Evolutionary conservation across 257 asterid genomes (phyloP), one percentile per base, ranked within the genome.

Genomic region (Phtheirospermum japonicum): DNA sequence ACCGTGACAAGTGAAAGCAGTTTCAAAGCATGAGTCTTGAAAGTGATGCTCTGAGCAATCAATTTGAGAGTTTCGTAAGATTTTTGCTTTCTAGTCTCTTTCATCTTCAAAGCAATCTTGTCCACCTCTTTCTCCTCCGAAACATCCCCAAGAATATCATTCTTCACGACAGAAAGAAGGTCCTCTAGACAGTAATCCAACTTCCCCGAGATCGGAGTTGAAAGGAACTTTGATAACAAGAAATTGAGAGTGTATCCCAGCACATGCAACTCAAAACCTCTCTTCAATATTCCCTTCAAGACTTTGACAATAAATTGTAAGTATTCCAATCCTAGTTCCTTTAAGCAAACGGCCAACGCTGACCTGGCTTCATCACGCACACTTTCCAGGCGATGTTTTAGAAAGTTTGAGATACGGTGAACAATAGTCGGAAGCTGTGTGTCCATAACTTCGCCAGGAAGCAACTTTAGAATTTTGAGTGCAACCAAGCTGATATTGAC

Each of bases 61-160:
- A 89, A 64, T 76, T 83, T 80, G 57, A 92, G 96, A 62, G 97
- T 89, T 64, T 89, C 96, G 52, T 69, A 87, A 49, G 99, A 92
- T 81, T 89, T 92, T 17, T 79, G 89, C 82, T 80, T 92, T 75
- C 86, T 85, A 42, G 97, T 89, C 77, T 92, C 99, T 75, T 92
- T 89, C 99, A 89, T 89, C 64, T 86, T 92, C 37, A 91, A 85
- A 83, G 99, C 96, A 75, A 89, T 75, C 79, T 89, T 92, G 17
- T 92, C 99, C 60, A 89, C 99, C 59, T 92, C 99, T 80, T 92
- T 92, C 87, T 92, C 89, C 63, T 87, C 97, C 12, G 99, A 86
- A 79, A 92, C 95, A 75, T 73, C 94, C 59, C 96, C 96, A 42
- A 92, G 84, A 66, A 92, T 85, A 75, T 92, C 99, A 63, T 73